Evolutionary conservation across 306 rosid species (phyloP).

Genomic region (Lathyrus aphaca): DNA sequence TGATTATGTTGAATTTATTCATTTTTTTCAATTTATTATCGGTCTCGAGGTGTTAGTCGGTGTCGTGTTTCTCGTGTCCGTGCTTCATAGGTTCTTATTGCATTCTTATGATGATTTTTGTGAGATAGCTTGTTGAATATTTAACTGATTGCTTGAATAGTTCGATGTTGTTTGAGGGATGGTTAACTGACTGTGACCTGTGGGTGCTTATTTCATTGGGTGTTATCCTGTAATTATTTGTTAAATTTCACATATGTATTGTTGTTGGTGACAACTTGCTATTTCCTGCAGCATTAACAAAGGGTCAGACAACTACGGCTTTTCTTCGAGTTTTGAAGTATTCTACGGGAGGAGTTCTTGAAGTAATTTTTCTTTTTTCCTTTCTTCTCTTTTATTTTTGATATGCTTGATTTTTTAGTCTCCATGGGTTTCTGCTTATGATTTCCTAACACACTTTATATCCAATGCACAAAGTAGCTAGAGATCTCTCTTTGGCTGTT

Average conservation of each 20-base stretch:
- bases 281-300: slow-evolving; percentile 65
- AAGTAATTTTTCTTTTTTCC: slow-evolving; percentile 51
- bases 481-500: slow-evolving; percentile 8
- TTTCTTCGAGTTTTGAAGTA: slow-evolving; percentile 91
- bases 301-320: slow-evolving; percentile 74
- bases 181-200: slow-evolving; percentile 1
- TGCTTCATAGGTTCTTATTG: background rate
- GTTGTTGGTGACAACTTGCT: slow-evolving; percentile 39
- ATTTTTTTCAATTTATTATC: too few relatives aligned
- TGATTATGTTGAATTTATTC: too few relatives aligned
- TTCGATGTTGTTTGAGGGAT: background rate
- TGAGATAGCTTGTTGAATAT: slow-evolving; percentile 20
- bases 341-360: slow-evolving; percentile 96
- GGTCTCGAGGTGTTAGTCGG: too few relatives aligned
- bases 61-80: too few relatives aligned
- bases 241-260: slow-evolving; percentile 26
- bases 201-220: background rate
- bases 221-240: slow-evolving; percentile 15
- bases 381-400: background rate
- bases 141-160: slow-evolving; percentile 28
- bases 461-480: slow-evolving; percentile 11
- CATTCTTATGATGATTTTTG: background rate
- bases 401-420: slow-evolving; percentile 6
- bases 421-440: slow-evolving; percentile 7
- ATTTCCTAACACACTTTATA: background rate